Percentiles rank a stretch among this genome's conserved stretches.
Conservation (phyloP, 208 protist genomes). For the Histomonas meleagridis region DNA sequence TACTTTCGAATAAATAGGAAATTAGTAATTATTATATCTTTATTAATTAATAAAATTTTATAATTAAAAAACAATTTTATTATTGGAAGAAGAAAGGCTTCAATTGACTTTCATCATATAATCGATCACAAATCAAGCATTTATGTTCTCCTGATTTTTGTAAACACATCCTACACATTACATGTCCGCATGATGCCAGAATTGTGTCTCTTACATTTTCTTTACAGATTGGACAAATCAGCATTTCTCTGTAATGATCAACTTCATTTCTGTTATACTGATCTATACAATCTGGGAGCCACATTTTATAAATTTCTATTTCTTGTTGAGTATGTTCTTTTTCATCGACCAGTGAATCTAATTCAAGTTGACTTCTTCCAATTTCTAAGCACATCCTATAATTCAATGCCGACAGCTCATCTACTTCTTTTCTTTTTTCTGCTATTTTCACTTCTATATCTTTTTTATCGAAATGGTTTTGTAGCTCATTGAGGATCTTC, state of each 20-base stretch:
- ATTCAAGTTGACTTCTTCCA: background rate
- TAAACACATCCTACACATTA: background rate
- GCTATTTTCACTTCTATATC: background rate
- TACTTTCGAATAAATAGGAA: no score
- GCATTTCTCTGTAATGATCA: background rate
- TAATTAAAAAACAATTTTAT: no score
- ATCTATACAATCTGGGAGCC: slow-evolving; percentile 20
- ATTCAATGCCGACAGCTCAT: background rate
- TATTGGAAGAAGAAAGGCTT: slow-evolving; percentile 24
- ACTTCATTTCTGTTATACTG: background rate
- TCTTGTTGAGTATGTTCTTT: background rate
- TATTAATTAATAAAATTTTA: no score
- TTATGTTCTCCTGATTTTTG: background rate
- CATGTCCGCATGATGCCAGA: background rate
- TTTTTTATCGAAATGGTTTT: background rate
- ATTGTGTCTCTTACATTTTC: background rate
- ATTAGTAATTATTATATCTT: no score
- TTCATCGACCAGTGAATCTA: background rate
- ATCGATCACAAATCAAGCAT: background rate
- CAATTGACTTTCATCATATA: background rate
- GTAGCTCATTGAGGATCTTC: background rate
- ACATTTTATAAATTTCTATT: background rate
- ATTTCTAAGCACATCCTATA: background rate
- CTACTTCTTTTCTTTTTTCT: background rate
- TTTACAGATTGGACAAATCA: background rate